These are phyloP conservation scores for Quercus engelmannii DNA, from an alignment of 306 rosid species.

Conservation along the genomic window DNA sequence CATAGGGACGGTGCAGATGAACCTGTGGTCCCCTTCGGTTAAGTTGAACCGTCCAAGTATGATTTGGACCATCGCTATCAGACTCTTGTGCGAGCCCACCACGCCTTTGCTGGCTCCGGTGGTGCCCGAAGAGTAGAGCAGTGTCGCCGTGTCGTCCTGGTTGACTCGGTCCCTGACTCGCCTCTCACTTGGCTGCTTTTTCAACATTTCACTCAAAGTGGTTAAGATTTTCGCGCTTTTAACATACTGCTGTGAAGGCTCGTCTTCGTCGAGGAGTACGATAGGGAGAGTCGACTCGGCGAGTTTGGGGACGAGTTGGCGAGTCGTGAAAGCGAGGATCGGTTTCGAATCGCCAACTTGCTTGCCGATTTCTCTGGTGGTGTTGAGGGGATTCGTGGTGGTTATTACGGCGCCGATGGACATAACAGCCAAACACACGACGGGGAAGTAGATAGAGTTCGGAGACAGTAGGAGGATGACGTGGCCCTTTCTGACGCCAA, in stretches of 20 bases:
- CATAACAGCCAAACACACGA: slow-evolving; percentile 78
- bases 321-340: slow-evolving; percentile 67
- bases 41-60: slow-evolving; percentile 37
- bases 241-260: neutral
- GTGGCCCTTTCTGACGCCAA: slow-evolving; percentile 71
- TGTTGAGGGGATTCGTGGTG: slow-evolving; percentile 91
- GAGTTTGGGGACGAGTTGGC: slow-evolving; percentile 50
- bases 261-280: slow-evolving; percentile 44
- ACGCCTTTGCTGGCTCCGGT: slow-evolving; percentile 94
- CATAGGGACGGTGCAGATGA: slow-evolving; percentile 89
- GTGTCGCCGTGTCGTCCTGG: slow-evolving; percentile 82
- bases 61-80: slow-evolving; percentile 63
- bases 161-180: slow-evolving; percentile 41
- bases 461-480: slow-evolving; percentile 84
- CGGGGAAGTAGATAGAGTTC: slow-evolving; percentile 72
- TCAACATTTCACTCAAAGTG: slow-evolving; percentile 54
- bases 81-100: slow-evolving; percentile 67
- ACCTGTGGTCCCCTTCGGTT: slow-evolving; percentile 38
- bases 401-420: slow-evolving; percentile 88
- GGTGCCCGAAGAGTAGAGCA: slow-evolving; percentile 85
- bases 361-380: slow-evolving; percentile 66
- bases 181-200: slow-evolving; percentile 9
- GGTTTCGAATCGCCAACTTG: slow-evolving; percentile 78
- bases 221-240: slow-evolving; percentile 2
- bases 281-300: slow-evolving; percentile 42